A percentile compares a stretch with the other conserved stretches of the same genome.
Conservation (phyloP, 2,329 filamentous ascomycete genomes). For the Colletotrichum sojae region DNA sequence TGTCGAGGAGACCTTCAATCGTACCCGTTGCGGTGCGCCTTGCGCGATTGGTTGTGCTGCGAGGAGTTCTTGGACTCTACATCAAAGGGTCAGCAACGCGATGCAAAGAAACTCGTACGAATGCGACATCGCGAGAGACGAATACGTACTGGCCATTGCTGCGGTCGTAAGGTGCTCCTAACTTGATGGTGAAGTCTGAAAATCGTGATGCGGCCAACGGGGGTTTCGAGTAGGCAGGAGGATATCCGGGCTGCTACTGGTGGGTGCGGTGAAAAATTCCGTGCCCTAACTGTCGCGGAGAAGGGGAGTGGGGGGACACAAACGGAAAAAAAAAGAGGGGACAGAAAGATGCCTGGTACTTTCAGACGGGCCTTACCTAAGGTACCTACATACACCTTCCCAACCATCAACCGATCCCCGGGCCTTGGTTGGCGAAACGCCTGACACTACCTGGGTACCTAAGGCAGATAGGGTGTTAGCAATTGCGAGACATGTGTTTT, state of each 20-base stretch:
- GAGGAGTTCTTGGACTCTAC: constrained; percentile 99
- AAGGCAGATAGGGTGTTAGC: no score
- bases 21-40: constrained; percentile 99
- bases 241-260: constrained; percentile 32
- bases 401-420: no score
- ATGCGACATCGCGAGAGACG: no score
- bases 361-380: not conserved
- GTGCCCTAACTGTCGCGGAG: constrained; percentile 41
- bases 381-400: no score
- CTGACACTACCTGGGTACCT: no score
- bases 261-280: constrained; percentile 29
- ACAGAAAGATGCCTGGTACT: not conserved
- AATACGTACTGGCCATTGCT: constrained; percentile 59
- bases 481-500: no score
- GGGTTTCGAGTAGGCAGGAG: constrained; percentile 25
- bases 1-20: constrained; percentile 53
- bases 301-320: not conserved
- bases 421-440: no score
- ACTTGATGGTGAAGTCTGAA: constrained; percentile 33
- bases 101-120: constrained; percentile 45
- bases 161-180: constrained; percentile 44
- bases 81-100: constrained; percentile 7
- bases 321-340: not conserved
- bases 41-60: constrained; percentile 98
- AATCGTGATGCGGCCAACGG: constrained; percentile 18